Evolutionary conservation across 2,329 filamentous ascomycete genomes (phyloP).

Genomic region (Trichoderma aggressivum): DNA sequence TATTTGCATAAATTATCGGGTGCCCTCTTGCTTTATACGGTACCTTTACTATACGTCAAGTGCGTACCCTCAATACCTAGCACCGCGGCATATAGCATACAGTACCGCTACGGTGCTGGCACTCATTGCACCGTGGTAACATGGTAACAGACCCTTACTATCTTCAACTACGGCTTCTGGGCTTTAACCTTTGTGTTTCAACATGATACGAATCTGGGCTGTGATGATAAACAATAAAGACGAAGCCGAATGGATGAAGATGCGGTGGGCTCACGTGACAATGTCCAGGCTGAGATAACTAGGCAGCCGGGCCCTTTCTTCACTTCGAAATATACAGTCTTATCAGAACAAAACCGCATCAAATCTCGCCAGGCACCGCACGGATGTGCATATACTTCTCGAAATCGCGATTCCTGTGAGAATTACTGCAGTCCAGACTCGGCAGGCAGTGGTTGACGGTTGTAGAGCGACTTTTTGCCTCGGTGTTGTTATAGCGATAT

Average conservation of each 20-base stretch:
- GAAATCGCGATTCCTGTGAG: neutral
- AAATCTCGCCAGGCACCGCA: neutral
- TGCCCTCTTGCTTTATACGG: too few species aligned
- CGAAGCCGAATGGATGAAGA: neutral
- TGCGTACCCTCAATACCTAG: too few species aligned
- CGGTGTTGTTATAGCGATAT: neutral
- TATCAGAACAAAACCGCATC: neutral
- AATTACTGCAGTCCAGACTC: neutral
- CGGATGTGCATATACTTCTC: neutral
- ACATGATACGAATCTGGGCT: neutral
- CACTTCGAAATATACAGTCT: neutral
- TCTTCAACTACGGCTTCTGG: too few species aligned
- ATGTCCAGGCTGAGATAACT: neutral
- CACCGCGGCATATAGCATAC: too few species aligned
- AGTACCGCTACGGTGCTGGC: too few species aligned
- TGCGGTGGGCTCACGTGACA: neutral
- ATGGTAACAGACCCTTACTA: too few species aligned
- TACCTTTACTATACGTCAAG: too few species aligned
- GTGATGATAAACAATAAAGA: neutral
- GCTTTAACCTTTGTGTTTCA: neutral
- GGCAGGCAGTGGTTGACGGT: neutral
- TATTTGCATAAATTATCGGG: too few species aligned
- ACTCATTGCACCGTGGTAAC: too few species aligned
- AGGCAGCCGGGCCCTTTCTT: neutral
- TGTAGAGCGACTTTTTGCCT: neutral